Conservation (phyloP, 805 yeast genomes). For the Isabelozyma gotoi region DNA sequence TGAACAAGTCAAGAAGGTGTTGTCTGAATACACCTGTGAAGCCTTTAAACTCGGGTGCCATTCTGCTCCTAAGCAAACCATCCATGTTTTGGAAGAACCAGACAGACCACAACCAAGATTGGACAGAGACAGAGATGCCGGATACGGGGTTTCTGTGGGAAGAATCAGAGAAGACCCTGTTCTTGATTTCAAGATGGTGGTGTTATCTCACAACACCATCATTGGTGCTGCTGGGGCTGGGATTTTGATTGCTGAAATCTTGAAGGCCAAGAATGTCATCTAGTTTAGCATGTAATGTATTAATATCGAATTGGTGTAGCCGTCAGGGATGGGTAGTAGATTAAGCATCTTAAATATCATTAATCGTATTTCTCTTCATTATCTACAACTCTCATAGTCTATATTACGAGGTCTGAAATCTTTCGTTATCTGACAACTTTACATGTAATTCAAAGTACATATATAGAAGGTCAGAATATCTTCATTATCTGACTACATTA, state of each 20-base stretch:
- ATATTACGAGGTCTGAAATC: too few species aligned
- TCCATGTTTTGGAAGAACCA: slow-evolving; percentile 85
- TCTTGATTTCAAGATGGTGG: slow-evolving; percentile 93
- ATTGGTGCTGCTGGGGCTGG: slow-evolving; percentile 99
- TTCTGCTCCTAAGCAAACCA: slow-evolving; percentile 91
- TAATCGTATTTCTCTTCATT: too few species aligned
- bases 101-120: slow-evolving; percentile 98
- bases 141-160: slow-evolving; percentile 94
- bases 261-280: slow-evolving; percentile 72
- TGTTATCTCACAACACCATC: slow-evolving; percentile 94
- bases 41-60: slow-evolving; percentile 77
- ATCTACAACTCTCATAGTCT: too few species aligned
- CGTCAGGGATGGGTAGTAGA: neutral
- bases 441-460: too few species aligned
- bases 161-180: slow-evolving; percentile 92
- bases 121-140: slow-evolving; percentile 92
- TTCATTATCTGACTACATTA: too few species aligned
- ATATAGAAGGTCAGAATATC: too few species aligned
- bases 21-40: slow-evolving; percentile 78
- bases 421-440: too few species aligned
- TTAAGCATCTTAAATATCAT: too few species aligned
- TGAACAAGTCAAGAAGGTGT: slow-evolving; percentile 69
- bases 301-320: neutral
- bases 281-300: slow-evolving; percentile 25
- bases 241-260: slow-evolving; percentile 87